Evolutionary conservation across 345 rosid species (phyloP), one percentile per base, ranked within the genome.

Genomic region (Draba incana): DNA sequence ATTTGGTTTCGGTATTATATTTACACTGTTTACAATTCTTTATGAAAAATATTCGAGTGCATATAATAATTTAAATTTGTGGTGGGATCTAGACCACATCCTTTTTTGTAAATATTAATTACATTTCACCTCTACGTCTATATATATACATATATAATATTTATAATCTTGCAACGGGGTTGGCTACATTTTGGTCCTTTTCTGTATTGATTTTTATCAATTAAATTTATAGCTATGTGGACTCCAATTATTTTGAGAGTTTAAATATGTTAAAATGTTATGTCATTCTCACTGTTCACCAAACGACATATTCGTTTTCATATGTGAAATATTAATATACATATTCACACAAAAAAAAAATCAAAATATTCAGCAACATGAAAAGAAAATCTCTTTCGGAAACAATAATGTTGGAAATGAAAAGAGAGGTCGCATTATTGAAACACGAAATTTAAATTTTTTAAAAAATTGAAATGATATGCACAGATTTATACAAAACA

Each of bases 171-270:
- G 59, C 28, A 57, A 50, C 20, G 16, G 60, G 70, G 76, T 57
- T 56, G 70, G 71, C 70, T 64, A 64, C 58, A 64, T 57, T 72
- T 48, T 57, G 39, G 37, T 54, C 63, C 10, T 62, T 28, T 24
- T 38, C 20, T 8, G 8, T 13, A 14, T 38, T 47, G 31, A 14
- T 43, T 53, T 64, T 9, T 31, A 14, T 28, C 27, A 56, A 48
- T 8, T 56, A 56, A 65, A 16, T 33, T 48, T 57, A 27, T 58
- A 41, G 46, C 35, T 61, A 55, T 75, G 69, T 68, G 78, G 78
- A 75, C 69, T 30, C 78, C 45, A 61, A 68, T 66, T 59, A 68
- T 61, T 67, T 68, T 47, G 64, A 39, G 64, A 61, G n/a, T 55
- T 35, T 37, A 37, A 46, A 62, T 68, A 68, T 38, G 58, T 62